A percentile compares a stretch with the other conserved stretches of the same genome.
Conservation (phyloP, 83 land plant species). For the Picea abies region DNA sequence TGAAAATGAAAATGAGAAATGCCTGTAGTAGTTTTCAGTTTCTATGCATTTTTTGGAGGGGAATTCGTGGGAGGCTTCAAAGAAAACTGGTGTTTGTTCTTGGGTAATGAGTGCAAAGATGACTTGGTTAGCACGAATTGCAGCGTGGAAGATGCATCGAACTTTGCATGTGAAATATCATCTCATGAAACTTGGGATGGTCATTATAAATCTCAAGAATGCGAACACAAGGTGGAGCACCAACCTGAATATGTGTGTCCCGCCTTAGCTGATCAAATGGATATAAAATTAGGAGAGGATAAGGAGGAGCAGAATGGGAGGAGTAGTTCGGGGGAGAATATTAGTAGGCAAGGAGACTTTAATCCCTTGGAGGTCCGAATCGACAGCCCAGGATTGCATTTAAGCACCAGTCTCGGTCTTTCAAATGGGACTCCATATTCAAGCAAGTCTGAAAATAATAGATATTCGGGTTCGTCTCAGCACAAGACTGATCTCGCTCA, state of each 20-base stretch:
- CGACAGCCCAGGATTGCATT: not conserved
- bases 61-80: not conserved
- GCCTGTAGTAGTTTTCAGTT: too few relatives aligned
- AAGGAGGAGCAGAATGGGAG: not conserved
- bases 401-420: not conserved
- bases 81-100: not conserved
- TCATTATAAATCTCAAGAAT: not conserved
- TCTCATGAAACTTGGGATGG: not conserved
- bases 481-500: not conserved
- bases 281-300: not conserved
- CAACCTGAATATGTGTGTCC: not conserved
- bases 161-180: not conserved
- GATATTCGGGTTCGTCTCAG: not conserved
- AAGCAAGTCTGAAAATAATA: not conserved
- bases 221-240: conserved; percentile 6
- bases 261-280: not conserved
- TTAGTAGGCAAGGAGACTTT: not conserved
- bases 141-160: not conserved
- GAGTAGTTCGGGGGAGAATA: not conserved
- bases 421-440: not conserved
- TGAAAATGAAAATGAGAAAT: too few relatives aligned
- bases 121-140: not conserved
- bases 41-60: not conserved
- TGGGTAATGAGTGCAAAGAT: not conserved
- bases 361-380: not conserved